phyloP scores from a whole-genome alignment of 257 asterid genomes.

The Jacaranda copaia region DNA sequence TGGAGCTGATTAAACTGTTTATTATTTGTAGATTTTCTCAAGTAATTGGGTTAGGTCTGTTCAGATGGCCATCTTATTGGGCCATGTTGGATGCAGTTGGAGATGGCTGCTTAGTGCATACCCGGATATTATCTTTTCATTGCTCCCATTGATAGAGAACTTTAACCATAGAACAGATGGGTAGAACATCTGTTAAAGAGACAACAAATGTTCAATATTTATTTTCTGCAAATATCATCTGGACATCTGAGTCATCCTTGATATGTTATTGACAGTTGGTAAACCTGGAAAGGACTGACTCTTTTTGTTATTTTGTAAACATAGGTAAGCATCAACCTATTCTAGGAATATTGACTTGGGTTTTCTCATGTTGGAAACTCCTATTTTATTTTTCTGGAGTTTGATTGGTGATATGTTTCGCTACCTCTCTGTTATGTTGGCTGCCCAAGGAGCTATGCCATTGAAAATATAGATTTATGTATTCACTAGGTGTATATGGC shows the following conservation, averaged over 20 bases:
- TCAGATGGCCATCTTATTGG: background rate
- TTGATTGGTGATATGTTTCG: constrained; percentile 9
- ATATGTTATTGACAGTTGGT: too few relatives aligned
- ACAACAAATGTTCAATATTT: background rate
- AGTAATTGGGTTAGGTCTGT: background rate
- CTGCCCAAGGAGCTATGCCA: constrained; percentile 10
- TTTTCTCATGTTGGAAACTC: constrained; percentile 5
- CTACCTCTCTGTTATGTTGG: background rate
- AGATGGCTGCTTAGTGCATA: background rate
- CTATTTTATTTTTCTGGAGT: background rate
- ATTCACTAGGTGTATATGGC: constrained; percentile 25
- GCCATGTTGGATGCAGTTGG: constrained; percentile 5
- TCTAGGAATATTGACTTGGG: constrained; percentile 9
- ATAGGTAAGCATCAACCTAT: background rate
- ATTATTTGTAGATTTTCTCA: background rate
- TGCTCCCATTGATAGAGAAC: background rate
- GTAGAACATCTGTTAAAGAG: background rate
- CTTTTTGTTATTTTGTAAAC: background rate
- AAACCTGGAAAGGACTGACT: background rate
- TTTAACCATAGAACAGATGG: background rate
- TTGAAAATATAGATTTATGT: constrained; percentile 25
- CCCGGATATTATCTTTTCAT: background rate
- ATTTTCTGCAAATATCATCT: background rate
- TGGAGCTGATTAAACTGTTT: background rate
- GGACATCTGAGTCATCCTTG: too few relatives aligned